phyloP scores from a whole-genome alignment of 371 early-diverging fungal genomes.

The Rhizopus arrhizus region DNA sequence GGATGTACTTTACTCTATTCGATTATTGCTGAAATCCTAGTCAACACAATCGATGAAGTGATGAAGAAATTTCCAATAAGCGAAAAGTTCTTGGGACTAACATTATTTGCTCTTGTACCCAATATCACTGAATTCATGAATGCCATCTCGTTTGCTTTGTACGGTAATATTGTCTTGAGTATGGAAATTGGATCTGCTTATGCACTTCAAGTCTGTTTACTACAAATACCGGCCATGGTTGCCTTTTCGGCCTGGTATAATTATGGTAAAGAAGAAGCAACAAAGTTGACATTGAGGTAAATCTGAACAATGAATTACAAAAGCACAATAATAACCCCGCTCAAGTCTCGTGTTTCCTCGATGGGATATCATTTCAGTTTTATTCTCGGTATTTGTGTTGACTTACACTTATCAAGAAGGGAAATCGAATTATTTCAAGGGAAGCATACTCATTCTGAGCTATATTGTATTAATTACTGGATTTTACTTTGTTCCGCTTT shows the following conservation, averaged over 20 bases:
- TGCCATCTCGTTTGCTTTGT: conserved; percentile 92
- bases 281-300: conserved; percentile 51
- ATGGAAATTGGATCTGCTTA: conserved; percentile 97
- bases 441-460: conserved; percentile 83
- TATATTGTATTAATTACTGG: conserved; percentile 82
- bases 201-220: conserved; percentile 92
- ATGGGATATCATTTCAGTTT: conserved; percentile 85
- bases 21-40: conserved; percentile 85
- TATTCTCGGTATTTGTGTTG: conserved; percentile 87
- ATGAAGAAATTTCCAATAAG: conserved; percentile 66
- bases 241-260: conserved; percentile 78
- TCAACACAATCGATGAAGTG: conserved; percentile 76
- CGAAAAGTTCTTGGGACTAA: conserved; percentile 90
- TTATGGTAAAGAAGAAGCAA: conserved; percentile 45
- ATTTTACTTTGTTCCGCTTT: conserved; percentile 73
- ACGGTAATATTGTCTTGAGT: conserved; percentile 89
- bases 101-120: conserved; percentile 93
- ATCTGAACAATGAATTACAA: conserved; percentile 22
- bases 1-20: conserved; percentile 85
- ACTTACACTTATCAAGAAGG: conserved; percentile 93
- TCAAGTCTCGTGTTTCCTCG: conserved; percentile 91
- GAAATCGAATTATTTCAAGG: conserved; percentile 94
- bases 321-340: background rate
- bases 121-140: conserved; percentile 97
- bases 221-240: conserved; percentile 93